Percentiles rank a stretch among this genome's conserved stretches.
These are phyloP conservation scores for Neurospora terricola DNA, from an alignment of 495 filamentous ascomycete genomes.

Conservation along the genomic window DNA sequence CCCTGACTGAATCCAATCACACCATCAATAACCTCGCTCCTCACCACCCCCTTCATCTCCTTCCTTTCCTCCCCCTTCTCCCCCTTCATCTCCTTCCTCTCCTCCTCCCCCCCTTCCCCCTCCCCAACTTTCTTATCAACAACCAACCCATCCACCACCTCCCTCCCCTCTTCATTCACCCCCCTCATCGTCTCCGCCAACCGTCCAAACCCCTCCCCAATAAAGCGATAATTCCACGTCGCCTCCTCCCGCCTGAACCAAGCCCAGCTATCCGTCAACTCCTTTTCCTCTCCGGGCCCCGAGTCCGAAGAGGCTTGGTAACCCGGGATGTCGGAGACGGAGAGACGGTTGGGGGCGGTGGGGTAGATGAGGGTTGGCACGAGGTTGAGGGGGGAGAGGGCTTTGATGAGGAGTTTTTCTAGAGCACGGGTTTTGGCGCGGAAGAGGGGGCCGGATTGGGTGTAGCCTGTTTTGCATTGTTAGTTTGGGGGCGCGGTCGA, in stretches of 20 bases:
- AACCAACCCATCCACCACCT: not conserved
- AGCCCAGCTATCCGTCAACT: constrained; percentile 56
- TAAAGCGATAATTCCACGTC: constrained; percentile 48
- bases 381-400: constrained; percentile 48
- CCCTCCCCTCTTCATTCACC: not conserved
- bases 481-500: too few relatives aligned
- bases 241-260: constrained; percentile 73
- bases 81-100: not conserved
- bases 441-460: constrained; percentile 82
- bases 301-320: constrained; percentile 35
- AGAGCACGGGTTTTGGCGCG: constrained; percentile 81
- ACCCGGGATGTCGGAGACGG: constrained; percentile 61
- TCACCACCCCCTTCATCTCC: constrained; percentile 7
- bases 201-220: constrained; percentile 51
- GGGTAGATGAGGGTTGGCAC: constrained; percentile 52
- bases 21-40: constrained; percentile 56
- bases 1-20: constrained; percentile 73
- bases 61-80: not conserved
- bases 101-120: not conserved
- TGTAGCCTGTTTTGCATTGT: constrained; percentile 66
- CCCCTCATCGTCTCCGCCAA: constrained; percentile 46
- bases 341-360: constrained; percentile 51
- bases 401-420: constrained; percentile 67
- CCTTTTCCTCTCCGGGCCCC: constrained; percentile 14
- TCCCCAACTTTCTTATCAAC: not conserved